Base-by-base conservation (phyloP, 495 filamentous ascomycete genomes). In the Aspergillus haitiensis region DNA sequence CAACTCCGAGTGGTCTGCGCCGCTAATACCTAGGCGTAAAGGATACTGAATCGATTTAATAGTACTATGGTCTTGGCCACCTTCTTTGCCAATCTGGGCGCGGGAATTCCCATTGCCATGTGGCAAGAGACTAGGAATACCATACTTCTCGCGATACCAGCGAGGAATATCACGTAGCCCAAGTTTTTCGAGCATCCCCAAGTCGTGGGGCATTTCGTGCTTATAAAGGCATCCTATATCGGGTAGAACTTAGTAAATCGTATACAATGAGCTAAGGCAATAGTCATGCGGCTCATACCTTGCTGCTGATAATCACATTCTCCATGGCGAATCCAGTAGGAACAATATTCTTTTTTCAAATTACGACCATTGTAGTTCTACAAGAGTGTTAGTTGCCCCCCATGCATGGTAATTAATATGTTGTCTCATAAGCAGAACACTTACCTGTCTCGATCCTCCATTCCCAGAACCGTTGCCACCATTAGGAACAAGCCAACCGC, bases 251-350 rank as follows among this genome's bases (percentile, higher is more conserved):
- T 15, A 21, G 58, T 56, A 45, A 7, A 12, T 27, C 50, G 33
- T 34, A 18, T 35, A 35, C 1, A 27, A 13, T 46, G 21, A 1
- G 21, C 21, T 27, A 27, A 27, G 21, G 21, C 21, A 27, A 27
- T 27, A 5, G 8, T 13, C 10, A 18, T 12, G 18, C 34, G 11
- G 10, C 34, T 13, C 71, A 44, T 64, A 74, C 77, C 92, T 66
- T 92, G 86, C 69, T 93, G 88, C 39, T 80, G 84, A 72, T 89
- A 97, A 65, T 89, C 88, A 70, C 92, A 97, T 52, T 88, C 84
- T 35, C 92, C 92, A 47, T 86, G 86, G 60, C 88, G 85, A 45
- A 96, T 85, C 90, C 90, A 97, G 70, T 91, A 89, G 37, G 88
- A 89, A 75, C 92, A 96, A 70, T 88, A 94, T 49, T 86, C 75